A percentile compares a stretch with the other conserved stretches of the same genome.
These are phyloP conservation scores for Zoysia matrella DNA, from an alignment of 202 grass and related monocot species.

Conservation along the genomic window DNA sequence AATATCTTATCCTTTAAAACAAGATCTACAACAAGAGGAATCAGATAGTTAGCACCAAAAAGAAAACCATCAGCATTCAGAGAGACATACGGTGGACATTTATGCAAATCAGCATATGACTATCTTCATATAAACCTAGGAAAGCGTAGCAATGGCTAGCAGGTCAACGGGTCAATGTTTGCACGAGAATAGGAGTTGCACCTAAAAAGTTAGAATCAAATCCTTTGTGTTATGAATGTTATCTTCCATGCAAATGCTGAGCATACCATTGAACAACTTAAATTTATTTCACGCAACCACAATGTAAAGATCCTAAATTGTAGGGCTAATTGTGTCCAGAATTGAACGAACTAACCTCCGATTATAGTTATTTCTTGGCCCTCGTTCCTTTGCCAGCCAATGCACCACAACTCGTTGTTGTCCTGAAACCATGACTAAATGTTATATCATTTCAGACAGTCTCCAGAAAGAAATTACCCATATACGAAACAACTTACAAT, in stretches of 20 bases:
- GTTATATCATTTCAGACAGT: constrained; percentile 33
- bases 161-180: neutral
- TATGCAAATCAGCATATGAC: neutral
- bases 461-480: constrained; percentile 30
- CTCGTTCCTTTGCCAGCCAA: constrained; percentile 96
- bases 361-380: constrained; percentile 82
- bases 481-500: constrained; percentile 58
- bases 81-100: neutral
- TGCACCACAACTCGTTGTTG: constrained; percentile 84
- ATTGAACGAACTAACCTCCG: constrained; percentile 66
- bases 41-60: constrained; percentile 34
- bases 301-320: neutral
- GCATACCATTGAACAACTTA: too few species aligned
- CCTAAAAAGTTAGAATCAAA: neutral
- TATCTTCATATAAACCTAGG: neutral
- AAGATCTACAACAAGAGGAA: constrained; percentile 58
- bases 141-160: neutral
- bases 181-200: neutral
- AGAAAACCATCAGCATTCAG: neutral
- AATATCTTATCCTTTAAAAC: constrained; percentile 99
- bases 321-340: neutral
- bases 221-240: neutral
- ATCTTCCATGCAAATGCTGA: neutral
- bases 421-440: constrained; percentile 61
- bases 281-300: neutral